These are phyloP conservation scores for Phycomyces nitens DNA, from an alignment of 192 early-diverging fungal genomes.

Conservation along the genomic window DNA sequence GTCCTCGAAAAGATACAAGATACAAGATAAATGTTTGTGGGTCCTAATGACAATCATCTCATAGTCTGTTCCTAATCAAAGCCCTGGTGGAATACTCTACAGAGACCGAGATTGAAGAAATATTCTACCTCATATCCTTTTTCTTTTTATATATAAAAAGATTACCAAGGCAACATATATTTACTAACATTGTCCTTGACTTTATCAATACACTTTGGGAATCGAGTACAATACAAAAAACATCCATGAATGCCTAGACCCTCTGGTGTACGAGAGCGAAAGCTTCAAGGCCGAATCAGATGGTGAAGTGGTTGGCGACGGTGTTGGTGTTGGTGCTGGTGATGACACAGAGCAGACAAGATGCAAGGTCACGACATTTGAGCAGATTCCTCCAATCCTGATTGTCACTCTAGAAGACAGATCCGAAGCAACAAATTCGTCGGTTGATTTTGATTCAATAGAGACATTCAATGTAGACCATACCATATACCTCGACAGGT, in stretches of 20 bases:
- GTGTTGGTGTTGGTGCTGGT: background rate
- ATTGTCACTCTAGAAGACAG: slow-evolving; percentile 18
- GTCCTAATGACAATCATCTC: background rate
- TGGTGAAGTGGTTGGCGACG: background rate
- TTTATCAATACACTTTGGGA: slow-evolving; percentile 12
- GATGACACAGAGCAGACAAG: background rate
- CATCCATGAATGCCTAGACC: slow-evolving; percentile 29
- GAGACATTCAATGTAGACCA: slow-evolving; percentile 22
- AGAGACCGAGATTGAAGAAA: slow-evolving; percentile 20
- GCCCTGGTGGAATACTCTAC: slow-evolving; percentile 13
- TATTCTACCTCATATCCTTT: slow-evolving; percentile 31
- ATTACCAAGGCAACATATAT: too few relatives aligned
- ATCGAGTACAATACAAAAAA: slow-evolving; percentile 1
- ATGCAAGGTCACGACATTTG: slow-evolving; percentile 27
- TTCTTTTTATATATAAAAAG: too few relatives aligned
- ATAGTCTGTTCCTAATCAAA: slow-evolving; percentile 22
- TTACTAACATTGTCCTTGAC: slow-evolving; percentile 15
- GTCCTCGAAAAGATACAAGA: too few relatives aligned
- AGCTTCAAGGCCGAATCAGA: background rate
- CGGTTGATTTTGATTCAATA: background rate
- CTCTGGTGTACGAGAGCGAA: slow-evolving; percentile 27
- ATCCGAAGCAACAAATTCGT: background rate
- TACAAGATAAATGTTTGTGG: too few relatives aligned
- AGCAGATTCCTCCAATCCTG: slow-evolving; percentile 25
- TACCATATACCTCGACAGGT: slow-evolving; percentile 39